phyloP scores from a whole-genome alignment of 1,284 basidiomycete species.

The Testicularia cyperi region DNA sequence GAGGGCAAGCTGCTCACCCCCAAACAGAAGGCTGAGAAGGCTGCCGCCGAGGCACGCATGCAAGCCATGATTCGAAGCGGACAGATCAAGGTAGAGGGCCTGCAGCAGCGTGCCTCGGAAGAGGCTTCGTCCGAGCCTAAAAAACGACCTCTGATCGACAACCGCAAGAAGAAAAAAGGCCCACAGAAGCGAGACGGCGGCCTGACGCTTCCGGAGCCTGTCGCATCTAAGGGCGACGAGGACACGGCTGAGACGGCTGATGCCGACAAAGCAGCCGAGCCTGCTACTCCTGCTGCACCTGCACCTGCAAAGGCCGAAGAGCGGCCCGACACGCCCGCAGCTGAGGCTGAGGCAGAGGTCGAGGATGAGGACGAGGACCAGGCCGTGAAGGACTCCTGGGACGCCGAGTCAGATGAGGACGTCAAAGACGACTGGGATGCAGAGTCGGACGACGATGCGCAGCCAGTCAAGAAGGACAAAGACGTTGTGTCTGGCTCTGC shows the following conservation, averaged over 20 bases:
- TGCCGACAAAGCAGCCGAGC: conserved; percentile 6
- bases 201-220: conserved; percentile 35
- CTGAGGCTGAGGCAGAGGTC: conserved; percentile 51
- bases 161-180: conserved; percentile 73
- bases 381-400: conserved; percentile 34
- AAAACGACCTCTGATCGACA: conserved; percentile 72
- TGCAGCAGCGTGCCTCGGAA: conserved; percentile 65
- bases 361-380: conserved; percentile 54
- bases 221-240: conserved; percentile 9
- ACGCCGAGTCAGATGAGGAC: conserved; percentile 51
- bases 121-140: conserved; percentile 54
- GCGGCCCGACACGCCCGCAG: conserved; percentile 1
- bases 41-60: conserved; percentile 84
- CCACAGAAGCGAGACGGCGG: conserved; percentile 63
- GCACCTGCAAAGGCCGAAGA: conserved; percentile 39
- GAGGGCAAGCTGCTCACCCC: conserved; percentile 59
- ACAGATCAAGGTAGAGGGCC: conserved; percentile 79
- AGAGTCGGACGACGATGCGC: conserved; percentile 67
- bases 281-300: conserved; percentile 15
- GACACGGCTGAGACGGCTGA: background rate
- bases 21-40: conserved; percentile 92
- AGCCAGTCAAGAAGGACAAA: conserved; percentile 11
- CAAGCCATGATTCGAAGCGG: conserved; percentile 87
- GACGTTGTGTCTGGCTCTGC: no score
- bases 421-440: conserved; percentile 61